Base-by-base conservation (phyloP, 352 stramenopile species). In the Blastocystis sp. region DNA sequence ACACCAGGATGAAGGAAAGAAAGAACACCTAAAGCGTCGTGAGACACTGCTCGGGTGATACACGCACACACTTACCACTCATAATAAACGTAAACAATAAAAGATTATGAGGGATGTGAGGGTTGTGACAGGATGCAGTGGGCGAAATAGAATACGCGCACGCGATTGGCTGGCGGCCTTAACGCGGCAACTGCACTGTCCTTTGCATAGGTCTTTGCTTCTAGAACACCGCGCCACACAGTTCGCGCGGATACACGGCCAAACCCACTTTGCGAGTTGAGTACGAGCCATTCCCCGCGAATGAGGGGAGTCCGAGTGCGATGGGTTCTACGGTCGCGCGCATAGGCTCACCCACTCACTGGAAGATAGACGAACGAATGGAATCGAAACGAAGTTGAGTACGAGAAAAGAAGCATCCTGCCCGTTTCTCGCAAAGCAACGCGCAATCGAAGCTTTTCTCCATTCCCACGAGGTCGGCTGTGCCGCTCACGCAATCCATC, bases 1-100 rank as follows among this genome's bases (percentile, higher is more conserved):
- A 96, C 94, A 91, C 94, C 94, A 24, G 93, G 79, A 89, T 89
- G 79, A 39, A 89, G 67, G 79, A 89, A 89, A 89, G 55, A 77
- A 60, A 89, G 50, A 89, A 39, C 79, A 62, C 79, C 62, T 55
- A 55, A 16, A 55, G 45, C 45, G n/a, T 16, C 6, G 45, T 55
- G 45, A 55, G 45, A 55, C 6, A 16, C 16, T 16, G 45, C 45
- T 55, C 45, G 6, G 45, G n/a, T 55, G 6, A 16, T 6, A 16
- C 45, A 55, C 6, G 45, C 45, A 55, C 45, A 55, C 6, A 55
- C 45, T 55, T 55, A 55, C 45, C 74, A 61, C 37, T 63, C 71
- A 81, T 81, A 55, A 55, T 65, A 12, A 35, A 39, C 71, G 24
- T n/a, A 67, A 55, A 9, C 24, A 66, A 31, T 66, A 81, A 63